Conservation (phyloP, 2,329 filamentous ascomycete species). For the Bipolaris victoriae region DNA sequence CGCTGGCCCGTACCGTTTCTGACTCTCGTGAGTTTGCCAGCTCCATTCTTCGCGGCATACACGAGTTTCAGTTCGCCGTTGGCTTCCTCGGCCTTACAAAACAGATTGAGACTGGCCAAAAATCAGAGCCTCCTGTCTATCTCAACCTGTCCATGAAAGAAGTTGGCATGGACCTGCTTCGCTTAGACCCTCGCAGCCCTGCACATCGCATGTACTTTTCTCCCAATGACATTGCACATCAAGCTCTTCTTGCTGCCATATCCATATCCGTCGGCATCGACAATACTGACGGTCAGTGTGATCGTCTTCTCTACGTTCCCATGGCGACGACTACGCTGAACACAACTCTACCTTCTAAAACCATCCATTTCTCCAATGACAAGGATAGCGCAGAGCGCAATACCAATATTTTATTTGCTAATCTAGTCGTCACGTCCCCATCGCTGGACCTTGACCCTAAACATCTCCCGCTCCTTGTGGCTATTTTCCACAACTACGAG, state of each 20-base stretch:
- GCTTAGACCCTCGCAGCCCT: slow-evolving; percentile 88
- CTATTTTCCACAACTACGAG: slow-evolving; percentile 66
- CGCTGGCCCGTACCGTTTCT: slow-evolving; percentile 80
- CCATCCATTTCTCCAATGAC: slow-evolving; percentile 76
- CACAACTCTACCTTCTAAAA: slow-evolving; percentile 93
- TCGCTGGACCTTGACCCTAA: slow-evolving; percentile 92
- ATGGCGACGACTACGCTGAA: slow-evolving; percentile 97
- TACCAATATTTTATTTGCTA: slow-evolving; percentile 94
- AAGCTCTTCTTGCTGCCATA: slow-evolving; percentile 88
- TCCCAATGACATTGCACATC: slow-evolving; percentile 88
- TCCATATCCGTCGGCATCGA: slow-evolving; percentile 92
- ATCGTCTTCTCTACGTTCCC: slow-evolving; percentile 88
- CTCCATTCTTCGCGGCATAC: slow-evolving; percentile 88
- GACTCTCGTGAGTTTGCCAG: slow-evolving; percentile 92
- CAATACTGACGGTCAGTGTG: slow-evolving; percentile 83
- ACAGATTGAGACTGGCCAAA: slow-evolving; percentile 71
- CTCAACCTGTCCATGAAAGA: slow-evolving; percentile 96
- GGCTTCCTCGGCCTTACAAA: slow-evolving; percentile 89
- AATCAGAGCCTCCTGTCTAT: slow-evolving; percentile 72
- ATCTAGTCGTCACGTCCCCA: slow-evolving; percentile 93
- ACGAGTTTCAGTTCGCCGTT: slow-evolving; percentile 94
- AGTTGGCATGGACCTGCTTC: slow-evolving; percentile 88
- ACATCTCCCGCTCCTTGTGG: slow-evolving; percentile 84
- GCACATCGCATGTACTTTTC: slow-evolving; percentile 99
- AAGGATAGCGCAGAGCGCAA: slow-evolving; percentile 82